A percentile compares a stretch with the other conserved stretches of the same genome.
Evolutionary conservation across 2,329 filamentous ascomycete species (phyloP).

Genomic region (Hyphodiscus sp.): DNA sequence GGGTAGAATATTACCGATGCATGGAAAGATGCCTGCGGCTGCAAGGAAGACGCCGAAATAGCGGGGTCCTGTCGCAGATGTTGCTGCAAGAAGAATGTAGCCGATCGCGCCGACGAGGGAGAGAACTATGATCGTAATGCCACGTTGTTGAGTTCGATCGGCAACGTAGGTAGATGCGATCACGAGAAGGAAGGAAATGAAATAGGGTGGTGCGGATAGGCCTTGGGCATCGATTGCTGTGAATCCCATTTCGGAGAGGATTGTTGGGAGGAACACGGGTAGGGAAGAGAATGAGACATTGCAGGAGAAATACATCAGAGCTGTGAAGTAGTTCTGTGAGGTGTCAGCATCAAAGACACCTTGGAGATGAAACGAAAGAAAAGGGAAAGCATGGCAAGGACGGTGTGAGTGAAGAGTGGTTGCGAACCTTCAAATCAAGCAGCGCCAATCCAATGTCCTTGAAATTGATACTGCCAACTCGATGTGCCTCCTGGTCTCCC

Average conservation of each 20-base stretch:
- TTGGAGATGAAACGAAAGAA: not conserved
- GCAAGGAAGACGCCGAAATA: conserved; percentile 46
- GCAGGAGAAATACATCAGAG: conserved; percentile 51
- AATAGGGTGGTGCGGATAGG: conserved; percentile 64
- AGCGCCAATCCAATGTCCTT: conserved; percentile 43
- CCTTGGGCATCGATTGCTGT: conserved; percentile 61
- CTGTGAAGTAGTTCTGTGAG: conserved; percentile 20
- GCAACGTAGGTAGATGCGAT: conserved; percentile 56
- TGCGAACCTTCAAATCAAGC: conserved; percentile 35
- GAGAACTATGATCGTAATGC: conserved; percentile 49
- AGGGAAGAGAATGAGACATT: conserved; percentile 61
- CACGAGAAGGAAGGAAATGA: conserved; percentile 58
- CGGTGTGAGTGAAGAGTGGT: no score
- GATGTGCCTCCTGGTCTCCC: conserved; percentile 41
- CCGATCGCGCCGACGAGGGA: conserved; percentile 53
- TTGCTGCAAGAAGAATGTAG: conserved; percentile 58
- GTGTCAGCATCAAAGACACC: not conserved
- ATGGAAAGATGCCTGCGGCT: conserved; percentile 57
- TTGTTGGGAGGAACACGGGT: conserved; percentile 58
- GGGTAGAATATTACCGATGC: conserved; percentile 64
- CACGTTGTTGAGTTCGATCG: conserved; percentile 60
- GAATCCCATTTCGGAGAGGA: conserved; percentile 62
- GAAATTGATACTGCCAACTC: conserved; percentile 39
- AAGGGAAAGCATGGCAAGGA: no score
- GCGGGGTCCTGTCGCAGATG: conserved; percentile 36